A percentile compares a stretch with the other conserved stretches of the same genome.
Evolutionary conservation across 306 rosid genomes (phyloP).

Genomic region (Parietaria judaica): DNA sequence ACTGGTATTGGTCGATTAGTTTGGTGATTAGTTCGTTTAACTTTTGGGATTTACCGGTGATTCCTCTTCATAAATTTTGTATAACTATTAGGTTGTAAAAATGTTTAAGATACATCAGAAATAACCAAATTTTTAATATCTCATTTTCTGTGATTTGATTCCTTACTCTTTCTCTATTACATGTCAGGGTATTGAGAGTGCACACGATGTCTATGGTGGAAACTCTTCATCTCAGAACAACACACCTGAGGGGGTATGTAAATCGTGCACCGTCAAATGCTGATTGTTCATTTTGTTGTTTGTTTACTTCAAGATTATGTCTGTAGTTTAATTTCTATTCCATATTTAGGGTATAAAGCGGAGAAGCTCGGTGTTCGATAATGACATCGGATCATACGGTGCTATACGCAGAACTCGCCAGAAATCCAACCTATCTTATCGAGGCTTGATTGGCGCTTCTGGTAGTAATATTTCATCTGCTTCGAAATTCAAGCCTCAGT

Average conservation of each 20-base stretch:
- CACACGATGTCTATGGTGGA: slow-evolving; percentile 33
- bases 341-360: slow-evolving; percentile 52
- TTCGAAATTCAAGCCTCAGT: slow-evolving; percentile 32
- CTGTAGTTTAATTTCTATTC: not conserved
- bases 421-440: slow-evolving; percentile 58
- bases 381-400: slow-evolving; percentile 78
- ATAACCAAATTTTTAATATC: too few species aligned
- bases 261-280: slow-evolving; percentile 13
- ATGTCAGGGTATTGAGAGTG: slow-evolving; percentile 39
- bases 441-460: slow-evolving; percentile 44
- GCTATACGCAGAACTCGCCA: slow-evolving; percentile 74
- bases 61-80: too few species aligned
- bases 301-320: slow-evolving; percentile 3
- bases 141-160: not conserved
- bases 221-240: slow-evolving; percentile 45
- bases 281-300: slow-evolving; percentile 11
- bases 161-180: slow-evolving; percentile 14
- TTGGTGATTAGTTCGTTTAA: too few species aligned
- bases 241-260: slow-evolving; percentile 40
- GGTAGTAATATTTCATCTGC: slow-evolving; percentile 41
- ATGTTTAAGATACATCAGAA: too few species aligned
- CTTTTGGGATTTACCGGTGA: too few species aligned
- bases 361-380: slow-evolving; percentile 55
- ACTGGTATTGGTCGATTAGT: too few species aligned
- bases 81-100: too few species aligned